phyloP scores from a whole-genome alignment of 192 early-diverging fungal species.

The Podila epicladia region DNA sequence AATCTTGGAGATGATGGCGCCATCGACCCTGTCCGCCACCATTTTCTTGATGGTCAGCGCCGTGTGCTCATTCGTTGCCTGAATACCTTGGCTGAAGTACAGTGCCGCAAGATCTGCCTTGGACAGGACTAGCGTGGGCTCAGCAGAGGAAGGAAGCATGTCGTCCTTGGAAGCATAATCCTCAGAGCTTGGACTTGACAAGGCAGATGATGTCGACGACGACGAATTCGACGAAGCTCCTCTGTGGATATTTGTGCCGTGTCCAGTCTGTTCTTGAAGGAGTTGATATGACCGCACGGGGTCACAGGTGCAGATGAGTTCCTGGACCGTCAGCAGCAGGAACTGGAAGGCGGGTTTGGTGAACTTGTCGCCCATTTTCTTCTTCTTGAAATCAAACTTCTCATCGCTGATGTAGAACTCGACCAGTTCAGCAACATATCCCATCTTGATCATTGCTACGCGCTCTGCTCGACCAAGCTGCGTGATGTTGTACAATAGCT shows the following conservation, averaged over 20 bases:
- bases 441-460: conserved; percentile 39
- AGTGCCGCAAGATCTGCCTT: conserved; percentile 26
- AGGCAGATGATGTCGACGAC: conserved; percentile 20
- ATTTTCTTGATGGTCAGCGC: conserved; percentile 25
- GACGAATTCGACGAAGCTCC: conserved; percentile 1
- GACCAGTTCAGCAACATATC: conserved; percentile 44
- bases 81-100: conserved; percentile 9
- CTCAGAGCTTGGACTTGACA: conserved; percentile 18
- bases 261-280: conserved; percentile 4
- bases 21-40: conserved; percentile 32
- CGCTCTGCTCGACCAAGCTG: conserved; percentile 46
- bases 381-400: conserved; percentile 36
- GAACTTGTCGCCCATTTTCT: conserved; percentile 62
- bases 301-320: conserved; percentile 41
- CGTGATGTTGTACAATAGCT: conserved; percentile 50
- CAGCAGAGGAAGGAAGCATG: conserved; percentile 1
- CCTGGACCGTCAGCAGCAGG: conserved; percentile 43
- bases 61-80: conserved; percentile 1
- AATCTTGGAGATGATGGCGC: conserved; percentile 22
- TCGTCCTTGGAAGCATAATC: conserved; percentile 13
- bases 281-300: conserved; percentile 20
- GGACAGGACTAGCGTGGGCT: conserved; percentile 9
- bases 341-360: conserved; percentile 53
- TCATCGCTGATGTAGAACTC: conserved; percentile 54
- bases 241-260: conserved; percentile 1